Evolutionary conservation across 768 basidiomycete genomes (phyloP), one percentile per base, ranked within the genome.

Genomic region (Inosperma sp.): DNA sequence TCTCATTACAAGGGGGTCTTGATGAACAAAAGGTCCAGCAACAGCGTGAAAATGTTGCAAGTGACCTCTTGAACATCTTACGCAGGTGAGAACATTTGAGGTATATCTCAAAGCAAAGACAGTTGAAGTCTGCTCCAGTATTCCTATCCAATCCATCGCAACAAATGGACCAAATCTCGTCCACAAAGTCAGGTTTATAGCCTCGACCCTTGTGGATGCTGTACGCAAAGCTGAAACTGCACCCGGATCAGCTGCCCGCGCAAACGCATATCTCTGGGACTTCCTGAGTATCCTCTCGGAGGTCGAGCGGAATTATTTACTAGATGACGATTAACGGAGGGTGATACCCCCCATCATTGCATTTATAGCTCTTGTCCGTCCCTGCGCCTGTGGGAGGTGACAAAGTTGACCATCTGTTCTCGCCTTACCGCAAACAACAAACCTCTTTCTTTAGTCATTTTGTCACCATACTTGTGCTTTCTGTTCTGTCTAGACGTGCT

Each of bases 121-220:
- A 37, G 33, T 51, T 27, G 54, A 51, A 39, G n/a, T 33, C 33
- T 27, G 27, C 48, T 34, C 54, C 56, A 91, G 87, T 61, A 93
- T 94, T 58, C 93, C 93, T 14, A 93, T 94, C 48, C 90, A 93
- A 66, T 90, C 89, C 26, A 93, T 94, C 59, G 92, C 91, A 27
- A 88, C 85, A 42, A 93, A 88, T 61, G 88, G 88, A 4, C 88
- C 88, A 5, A 88, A 86, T 49, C 69, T 90, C 83, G 89, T 94
- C 13, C 85, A 89, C 64, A 94, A 94, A 76, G 91, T 94, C 55
- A 84, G 93, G 51, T 94, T 92, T 65, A 90, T 94, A 30, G 93
- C 93, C 13, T 93, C 90, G 10, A 92, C 90, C 2, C 70, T 95
- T 45, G 74, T 94, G 52, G 91, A 93, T 62, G 82, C 88, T 14